phyloP scores from a whole-genome alignment of 176 grass and related monocot genomes.

The Eleusine indica region DNA sequence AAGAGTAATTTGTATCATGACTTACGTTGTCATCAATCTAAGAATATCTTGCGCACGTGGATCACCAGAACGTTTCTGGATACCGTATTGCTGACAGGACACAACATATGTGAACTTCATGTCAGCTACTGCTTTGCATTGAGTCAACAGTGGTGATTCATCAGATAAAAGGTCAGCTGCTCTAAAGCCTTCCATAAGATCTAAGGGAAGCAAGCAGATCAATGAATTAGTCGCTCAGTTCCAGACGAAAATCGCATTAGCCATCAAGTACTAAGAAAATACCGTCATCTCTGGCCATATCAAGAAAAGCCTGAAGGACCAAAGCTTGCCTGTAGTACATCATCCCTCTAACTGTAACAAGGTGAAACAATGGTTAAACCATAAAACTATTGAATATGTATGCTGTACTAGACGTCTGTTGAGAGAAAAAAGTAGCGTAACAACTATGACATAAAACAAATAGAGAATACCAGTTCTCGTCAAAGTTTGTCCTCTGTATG shows the following conservation, averaged over 20 bases:
- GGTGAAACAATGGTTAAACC: slow-evolving; percentile 24
- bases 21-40: slow-evolving; percentile 86
- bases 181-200: slow-evolving; percentile 93
- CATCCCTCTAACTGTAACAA: slow-evolving; percentile 86
- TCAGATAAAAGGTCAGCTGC: slow-evolving; percentile 67
- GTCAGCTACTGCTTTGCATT: slow-evolving; percentile 96
- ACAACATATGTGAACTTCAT: slow-evolving; percentile 99
- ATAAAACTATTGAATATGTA: not conserved
- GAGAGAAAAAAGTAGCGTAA: not conserved
- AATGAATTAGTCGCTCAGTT: slow-evolving; percentile 6
- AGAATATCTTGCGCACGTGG: slow-evolving; percentile 81
- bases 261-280: slow-evolving; percentile 21
- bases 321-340: slow-evolving; percentile 99
- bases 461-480: slow-evolving; percentile 76
- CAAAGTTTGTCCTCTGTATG: slow-evolving; percentile 95
- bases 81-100: slow-evolving; percentile 97
- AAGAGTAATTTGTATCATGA: slow-evolving; percentile 15
- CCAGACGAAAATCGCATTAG: slow-evolving; percentile 20
- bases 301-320: slow-evolving; percentile 93
- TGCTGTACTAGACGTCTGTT: not conserved
- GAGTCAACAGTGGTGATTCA: slow-evolving; percentile 66
- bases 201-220: slow-evolving; percentile 48
- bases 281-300: slow-evolving; percentile 93
- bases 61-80: slow-evolving; percentile 87
- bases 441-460: slow-evolving; percentile 21